Conservation (phyloP, 1,284 basidiomycete genomes). For the Fomes fomentarius region DNA sequence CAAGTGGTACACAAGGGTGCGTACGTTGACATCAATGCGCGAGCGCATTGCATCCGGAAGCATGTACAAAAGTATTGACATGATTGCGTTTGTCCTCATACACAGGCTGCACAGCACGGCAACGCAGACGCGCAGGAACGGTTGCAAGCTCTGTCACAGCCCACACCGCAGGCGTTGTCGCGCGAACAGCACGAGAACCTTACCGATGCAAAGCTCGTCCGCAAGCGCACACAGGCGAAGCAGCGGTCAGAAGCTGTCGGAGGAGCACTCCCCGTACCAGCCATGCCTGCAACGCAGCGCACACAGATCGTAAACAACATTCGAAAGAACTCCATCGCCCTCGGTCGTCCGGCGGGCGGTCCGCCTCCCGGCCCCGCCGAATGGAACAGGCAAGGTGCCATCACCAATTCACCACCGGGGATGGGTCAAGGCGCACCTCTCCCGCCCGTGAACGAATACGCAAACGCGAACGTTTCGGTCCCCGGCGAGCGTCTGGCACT, state of each 20-base stretch:
- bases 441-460: conserved; percentile 17
- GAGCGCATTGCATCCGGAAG: too few species aligned
- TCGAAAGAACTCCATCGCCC: conserved; percentile 35
- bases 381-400: not conserved
- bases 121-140: conserved; percentile 84
- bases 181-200: conserved; percentile 81
- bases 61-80: too few species aligned
- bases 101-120: conserved; percentile 75
- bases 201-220: conserved; percentile 79
- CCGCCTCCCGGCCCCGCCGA: not conserved
- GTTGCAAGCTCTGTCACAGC: conserved; percentile 65
- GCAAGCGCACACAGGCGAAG: conserved; percentile 83
- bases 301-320: conserved; percentile 37
- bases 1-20: conserved; percentile 72
- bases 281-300: conserved; percentile 24
- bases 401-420: conserved; percentile 15
- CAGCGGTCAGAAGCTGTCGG: conserved; percentile 60
- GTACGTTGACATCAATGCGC: too few species aligned
- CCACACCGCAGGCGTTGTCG: conserved; percentile 65
- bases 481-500: conserved; percentile 3
- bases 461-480: not conserved
- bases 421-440: conserved; percentile 17
- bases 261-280: conserved; percentile 11
- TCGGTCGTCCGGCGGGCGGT: conserved; percentile 10
- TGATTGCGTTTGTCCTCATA: not conserved